Conservation (phyloP, 768 basidiomycete species). For the Gymnopilus junonius region DNA sequence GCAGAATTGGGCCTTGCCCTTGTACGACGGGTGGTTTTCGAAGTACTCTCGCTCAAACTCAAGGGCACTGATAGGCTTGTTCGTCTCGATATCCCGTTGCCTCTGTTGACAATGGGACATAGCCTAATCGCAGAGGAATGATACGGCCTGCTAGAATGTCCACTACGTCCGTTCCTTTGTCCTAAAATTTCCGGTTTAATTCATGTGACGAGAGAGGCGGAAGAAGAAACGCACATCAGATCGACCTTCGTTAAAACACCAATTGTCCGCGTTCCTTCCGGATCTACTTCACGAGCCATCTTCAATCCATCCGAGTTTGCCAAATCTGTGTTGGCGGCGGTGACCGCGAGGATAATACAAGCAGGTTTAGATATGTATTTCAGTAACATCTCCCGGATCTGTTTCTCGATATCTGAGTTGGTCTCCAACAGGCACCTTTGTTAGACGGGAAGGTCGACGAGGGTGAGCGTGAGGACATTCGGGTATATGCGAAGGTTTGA, state of each 20-base stretch:
- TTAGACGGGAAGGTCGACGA: constrained; percentile 96
- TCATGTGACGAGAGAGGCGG: not conserved
- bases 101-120: constrained; percentile 98
- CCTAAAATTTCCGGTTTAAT: constrained; percentile 49
- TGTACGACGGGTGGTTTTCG: constrained; percentile 92
- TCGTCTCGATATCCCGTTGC: constrained; percentile 95
- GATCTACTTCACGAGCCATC: constrained; percentile 95
- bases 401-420: constrained; percentile 98
- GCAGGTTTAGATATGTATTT: constrained; percentile 96
- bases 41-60: constrained; percentile 94
- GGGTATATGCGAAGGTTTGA: constrained; percentile 98
- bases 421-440: constrained; percentile 94
- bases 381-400: constrained; percentile 95
- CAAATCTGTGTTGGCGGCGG: constrained; percentile 94
- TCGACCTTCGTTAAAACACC: constrained; percentile 99
- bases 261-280: constrained; percentile 95
- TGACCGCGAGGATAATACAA: constrained; percentile 96
- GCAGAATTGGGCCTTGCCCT: constrained; percentile 93
- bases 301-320: constrained; percentile 98
- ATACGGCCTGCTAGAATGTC: constrained; percentile 98
- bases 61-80: constrained; percentile 87
- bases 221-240: constrained; percentile 73
- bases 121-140: constrained; percentile 94
- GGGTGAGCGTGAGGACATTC: constrained; percentile 94
- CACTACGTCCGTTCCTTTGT: constrained; percentile 96